A percentile compares a stretch with the other conserved stretches of the same genome.
phyloP scores from a whole-genome alignment of 176 grass and related monocot species.

The Juncus effusus region DNA sequence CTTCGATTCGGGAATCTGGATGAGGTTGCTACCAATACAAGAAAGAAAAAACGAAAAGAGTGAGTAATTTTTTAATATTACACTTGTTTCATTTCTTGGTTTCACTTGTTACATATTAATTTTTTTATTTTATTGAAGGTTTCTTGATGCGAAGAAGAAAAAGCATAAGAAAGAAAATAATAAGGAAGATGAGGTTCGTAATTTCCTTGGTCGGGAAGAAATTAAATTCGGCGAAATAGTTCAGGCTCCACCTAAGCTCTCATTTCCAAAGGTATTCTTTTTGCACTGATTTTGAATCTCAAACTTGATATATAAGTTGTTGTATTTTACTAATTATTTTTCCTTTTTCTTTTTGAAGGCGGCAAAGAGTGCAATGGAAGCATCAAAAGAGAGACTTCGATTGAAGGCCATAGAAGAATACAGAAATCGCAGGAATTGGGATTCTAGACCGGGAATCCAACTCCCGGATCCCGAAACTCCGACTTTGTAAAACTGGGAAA shows the following conservation, averaged over 20 bases:
- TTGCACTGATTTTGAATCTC: too few relatives aligned
- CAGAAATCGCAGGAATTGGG: conserved; percentile 78
- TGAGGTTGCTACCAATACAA: conserved; percentile 31
- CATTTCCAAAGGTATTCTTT: conserved; percentile 64
- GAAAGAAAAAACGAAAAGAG: conserved; percentile 89
- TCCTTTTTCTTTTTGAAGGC: conserved; percentile 27
- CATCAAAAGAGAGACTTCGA: conserved; percentile 60
- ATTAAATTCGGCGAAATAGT: conserved; percentile 88
- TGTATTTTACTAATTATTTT: background rate
- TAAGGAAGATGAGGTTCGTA: conserved; percentile 34
- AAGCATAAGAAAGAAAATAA: conserved; percentile 46
- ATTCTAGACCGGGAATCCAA: conserved; percentile 71
- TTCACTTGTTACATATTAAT: too few relatives aligned
- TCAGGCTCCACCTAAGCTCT: conserved; percentile 75
- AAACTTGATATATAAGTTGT: background rate
- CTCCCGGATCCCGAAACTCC: conserved; percentile 49
- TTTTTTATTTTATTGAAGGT: conserved; percentile 32
- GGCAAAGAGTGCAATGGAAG: conserved; percentile 46
- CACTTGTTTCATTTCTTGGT: too few relatives aligned
- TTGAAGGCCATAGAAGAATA: conserved; percentile 76
- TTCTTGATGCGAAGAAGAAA: conserved; percentile 89
- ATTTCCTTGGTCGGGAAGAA: conserved; percentile 70
- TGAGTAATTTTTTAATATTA: conserved; percentile 29
- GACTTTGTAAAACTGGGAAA: conserved; percentile 24
- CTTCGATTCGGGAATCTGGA: conserved; percentile 78